Evolutionary conservation across 2,329 filamentous ascomycete species (phyloP), one percentile per base, ranked within the genome.

Genomic region (Akanthomyces muscarius): DNA sequence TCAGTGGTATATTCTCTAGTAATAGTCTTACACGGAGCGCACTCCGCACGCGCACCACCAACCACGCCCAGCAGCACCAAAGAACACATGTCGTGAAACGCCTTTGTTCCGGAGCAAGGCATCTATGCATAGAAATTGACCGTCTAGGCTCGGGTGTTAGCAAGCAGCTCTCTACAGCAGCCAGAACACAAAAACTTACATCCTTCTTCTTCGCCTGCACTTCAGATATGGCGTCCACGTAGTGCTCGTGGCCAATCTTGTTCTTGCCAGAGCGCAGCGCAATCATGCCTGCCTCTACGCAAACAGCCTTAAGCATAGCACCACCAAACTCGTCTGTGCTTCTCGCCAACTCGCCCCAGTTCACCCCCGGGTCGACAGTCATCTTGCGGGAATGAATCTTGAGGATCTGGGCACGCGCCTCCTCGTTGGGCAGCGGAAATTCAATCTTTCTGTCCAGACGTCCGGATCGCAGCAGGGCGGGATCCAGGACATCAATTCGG

Each of bases 281-380:
- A 79, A 99, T 99, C 95, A 99, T 99, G 74, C 95, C 95, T 58
- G 95, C 95, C 81, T 99, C 95, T 30, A 99, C 95, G 76, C 95
- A 99, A 25, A 99, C 95, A 50, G 95, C 95, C 84, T 99, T 99
- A 70, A 99, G 81, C 87, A 96, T 94, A 65, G 95, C 95, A 74
- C 95, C 95, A 64, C 95, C 95, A 75, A 99, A 99, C 79, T 99
- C 95, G 75, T 99, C 95, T 21, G 95, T 99, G 79, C 92, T 97
- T 72, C 95, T 87, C 8, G 95, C 95, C 79, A 99, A 76, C 77
- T 99, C 95, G 64, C 88, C 85, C 93, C 95, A 99, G 83, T 99
- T 99, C 73, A 99, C 90, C 61, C 84, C 88, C 61, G 92, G 87
- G 71, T 97, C 92, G 16, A 97, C 92, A 67, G 90, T 95, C 95